phyloP scores from a whole-genome alignment of 768 basidiomycete species.

The Plicaturopsis crispa region DNA sequence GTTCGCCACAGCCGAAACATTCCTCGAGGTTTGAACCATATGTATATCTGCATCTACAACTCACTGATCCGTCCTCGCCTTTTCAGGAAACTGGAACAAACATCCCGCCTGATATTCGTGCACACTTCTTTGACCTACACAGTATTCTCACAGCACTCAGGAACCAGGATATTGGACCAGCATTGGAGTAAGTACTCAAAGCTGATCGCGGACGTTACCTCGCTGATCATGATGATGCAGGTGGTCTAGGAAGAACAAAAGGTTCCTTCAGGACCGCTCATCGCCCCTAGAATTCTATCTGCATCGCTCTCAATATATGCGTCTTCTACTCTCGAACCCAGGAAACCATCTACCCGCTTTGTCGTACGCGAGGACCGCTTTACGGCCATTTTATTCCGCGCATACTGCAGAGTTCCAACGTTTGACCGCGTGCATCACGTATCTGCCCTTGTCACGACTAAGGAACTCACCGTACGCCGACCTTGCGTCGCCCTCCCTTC shows the following conservation, averaged over 20 bases:
- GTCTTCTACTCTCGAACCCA: constrained; percentile 59
- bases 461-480: constrained; percentile 69
- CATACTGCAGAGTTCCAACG: constrained; percentile 61
- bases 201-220: neutral
- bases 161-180: constrained; percentile 61
- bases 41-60: neutral
- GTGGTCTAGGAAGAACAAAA: constrained; percentile 66
- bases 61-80: constrained; percentile 2
- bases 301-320: constrained; percentile 86
- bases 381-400: constrained; percentile 55
- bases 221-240: constrained; percentile 30
- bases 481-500: constrained; percentile 61
- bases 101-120: constrained; percentile 40
- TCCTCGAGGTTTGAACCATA: constrained; percentile 48
- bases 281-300: constrained; percentile 87
- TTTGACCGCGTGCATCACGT: constrained; percentile 62
- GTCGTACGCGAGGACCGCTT: constrained; percentile 62
- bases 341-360: constrained; percentile 55
- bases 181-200: constrained; percentile 65
- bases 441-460: constrained; percentile 61
- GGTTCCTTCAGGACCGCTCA: constrained; percentile 57
- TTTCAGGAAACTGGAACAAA: constrained; percentile 60
- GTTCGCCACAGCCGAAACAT: constrained; percentile 68
- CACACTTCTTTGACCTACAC: constrained; percentile 64
- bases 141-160: constrained; percentile 62